phyloP scores from a whole-genome alignment of 2,329 filamentous ascomycete species.

The Ascochyta viciae-villosae region DNA sequence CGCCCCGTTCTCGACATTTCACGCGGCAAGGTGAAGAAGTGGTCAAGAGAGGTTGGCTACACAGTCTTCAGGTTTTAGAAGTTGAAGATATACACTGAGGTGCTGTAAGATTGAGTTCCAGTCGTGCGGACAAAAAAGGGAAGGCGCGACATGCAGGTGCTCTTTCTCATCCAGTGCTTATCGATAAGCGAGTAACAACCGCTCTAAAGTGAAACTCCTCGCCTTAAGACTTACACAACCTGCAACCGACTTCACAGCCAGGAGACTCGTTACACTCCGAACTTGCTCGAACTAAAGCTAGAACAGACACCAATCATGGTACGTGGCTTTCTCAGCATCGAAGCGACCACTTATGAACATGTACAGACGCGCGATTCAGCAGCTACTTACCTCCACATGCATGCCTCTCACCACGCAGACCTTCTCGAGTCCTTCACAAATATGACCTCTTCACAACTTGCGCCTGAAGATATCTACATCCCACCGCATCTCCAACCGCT shows the following conservation, averaged over 20 bases:
- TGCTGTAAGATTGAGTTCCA: background rate
- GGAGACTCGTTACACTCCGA: background rate
- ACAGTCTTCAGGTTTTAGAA: background rate
- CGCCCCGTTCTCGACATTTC: no score
- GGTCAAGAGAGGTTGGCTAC: no score
- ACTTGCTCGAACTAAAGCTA: background rate
- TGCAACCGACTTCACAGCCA: background rate
- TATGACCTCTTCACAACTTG: constrained; percentile 37
- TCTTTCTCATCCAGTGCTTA: background rate
- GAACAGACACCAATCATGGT: constrained; percentile 1
- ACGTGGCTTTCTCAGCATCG: background rate
- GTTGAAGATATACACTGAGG: background rate
- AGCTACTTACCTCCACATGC: constrained; percentile 79
- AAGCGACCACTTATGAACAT: background rate
- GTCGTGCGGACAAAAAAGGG: background rate
- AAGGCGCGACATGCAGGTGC: constrained; percentile 8
- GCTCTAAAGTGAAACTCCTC: background rate
- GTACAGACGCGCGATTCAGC: constrained; percentile 72
- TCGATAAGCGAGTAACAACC: constrained; percentile 3
- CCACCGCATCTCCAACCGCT: constrained; percentile 79
- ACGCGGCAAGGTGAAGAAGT: no score
- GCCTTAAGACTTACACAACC: background rate
- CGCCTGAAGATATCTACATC: constrained; percentile 79
- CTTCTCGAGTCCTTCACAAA: constrained; percentile 70
- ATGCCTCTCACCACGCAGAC: constrained; percentile 74